These are phyloP conservation scores for Croton laevigatus DNA, from an alignment of 441 rosid genomes.

Conservation along the genomic window DNA sequence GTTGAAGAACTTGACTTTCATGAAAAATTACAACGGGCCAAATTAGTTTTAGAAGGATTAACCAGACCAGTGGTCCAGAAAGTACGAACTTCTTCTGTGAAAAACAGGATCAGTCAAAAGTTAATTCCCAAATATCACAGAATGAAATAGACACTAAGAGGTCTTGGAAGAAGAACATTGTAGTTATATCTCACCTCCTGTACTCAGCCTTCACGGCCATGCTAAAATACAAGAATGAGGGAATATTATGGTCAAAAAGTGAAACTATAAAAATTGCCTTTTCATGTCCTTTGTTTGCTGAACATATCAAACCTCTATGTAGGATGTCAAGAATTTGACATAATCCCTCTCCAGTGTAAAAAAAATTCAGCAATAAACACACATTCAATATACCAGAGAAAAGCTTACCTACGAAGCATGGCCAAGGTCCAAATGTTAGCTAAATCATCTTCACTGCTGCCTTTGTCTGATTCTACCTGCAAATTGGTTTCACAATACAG, in stretches of 20 bases:
- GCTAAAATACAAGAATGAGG: no score
- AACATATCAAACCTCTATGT: neutral
- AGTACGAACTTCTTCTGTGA: no score
- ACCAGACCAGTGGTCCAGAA: no score
- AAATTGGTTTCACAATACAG: slow-evolving; percentile 25
- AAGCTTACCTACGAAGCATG: slow-evolving; percentile 73
- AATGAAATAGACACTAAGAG: neutral
- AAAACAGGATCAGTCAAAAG: neutral
- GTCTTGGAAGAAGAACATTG: neutral
- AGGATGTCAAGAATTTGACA: neutral
- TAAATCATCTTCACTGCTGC: slow-evolving; percentile 46
- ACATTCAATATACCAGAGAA: neutral
- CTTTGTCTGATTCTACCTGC: slow-evolving; percentile 52
- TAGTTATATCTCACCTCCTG: no score
- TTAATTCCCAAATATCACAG: neutral
- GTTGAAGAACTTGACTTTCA: no score
- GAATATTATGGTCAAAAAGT: neutral
- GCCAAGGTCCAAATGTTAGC: slow-evolving; percentile 68
- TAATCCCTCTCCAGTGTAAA: no score
- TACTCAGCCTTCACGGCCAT: neutral
- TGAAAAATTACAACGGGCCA: no score
- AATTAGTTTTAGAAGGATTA: no score
- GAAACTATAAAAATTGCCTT: neutral
- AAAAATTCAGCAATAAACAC: neutral
- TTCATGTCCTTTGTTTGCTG: neutral